Conservation (phyloP, 2,329 filamentous ascomycete genomes). For the Calonectria hongkongensis region DNA sequence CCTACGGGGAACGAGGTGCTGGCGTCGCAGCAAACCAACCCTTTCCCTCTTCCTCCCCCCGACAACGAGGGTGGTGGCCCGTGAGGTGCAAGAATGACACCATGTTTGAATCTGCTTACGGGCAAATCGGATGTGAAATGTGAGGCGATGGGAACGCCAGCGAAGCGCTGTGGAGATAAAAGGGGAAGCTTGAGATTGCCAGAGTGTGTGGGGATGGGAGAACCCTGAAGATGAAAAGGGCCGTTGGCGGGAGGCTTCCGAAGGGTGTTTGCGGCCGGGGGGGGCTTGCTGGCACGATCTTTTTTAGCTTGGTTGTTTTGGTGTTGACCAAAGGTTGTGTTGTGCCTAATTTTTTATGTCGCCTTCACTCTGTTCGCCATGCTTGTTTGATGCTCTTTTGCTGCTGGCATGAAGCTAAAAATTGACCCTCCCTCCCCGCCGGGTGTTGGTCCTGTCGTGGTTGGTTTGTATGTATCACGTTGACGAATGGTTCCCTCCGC, state of each 20-base stretch:
- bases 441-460: slow-evolving; percentile 8
- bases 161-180: slow-evolving; percentile 27
- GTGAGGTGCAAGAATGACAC: slow-evolving; percentile 19
- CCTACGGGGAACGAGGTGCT: slow-evolving; percentile 29
- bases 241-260: slow-evolving; percentile 48
- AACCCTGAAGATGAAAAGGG: slow-evolving; percentile 9
- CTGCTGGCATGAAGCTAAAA: slow-evolving; percentile 17
- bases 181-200: slow-evolving; percentile 31
- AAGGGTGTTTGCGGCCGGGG: slow-evolving; percentile 49
- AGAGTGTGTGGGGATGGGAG: slow-evolving; percentile 34
- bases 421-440: background rate
- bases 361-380: background rate
- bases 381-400: background rate
- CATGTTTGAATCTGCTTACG: slow-evolving; percentile 18
- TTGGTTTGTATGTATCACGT: slow-evolving; percentile 25
- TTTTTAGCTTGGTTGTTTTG: slow-evolving; percentile 22
- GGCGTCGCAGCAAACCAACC: slow-evolving; percentile 24
- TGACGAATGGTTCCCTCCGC: slow-evolving; percentile 19
- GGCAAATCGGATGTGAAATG: slow-evolving; percentile 23
- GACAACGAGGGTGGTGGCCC: slow-evolving; percentile 6
- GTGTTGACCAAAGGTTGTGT: background rate
- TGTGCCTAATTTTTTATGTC: background rate
- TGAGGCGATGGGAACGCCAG: slow-evolving; percentile 39
- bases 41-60: background rate
- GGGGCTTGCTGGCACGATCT: slow-evolving; percentile 41